A percentile compares a stretch with the other conserved stretches of the same genome.
These are phyloP conservation scores for Phytophthora pseudosyringae DNA, from an alignment of 352 stramenopile genomes.

Conservation along the genomic window DNA sequence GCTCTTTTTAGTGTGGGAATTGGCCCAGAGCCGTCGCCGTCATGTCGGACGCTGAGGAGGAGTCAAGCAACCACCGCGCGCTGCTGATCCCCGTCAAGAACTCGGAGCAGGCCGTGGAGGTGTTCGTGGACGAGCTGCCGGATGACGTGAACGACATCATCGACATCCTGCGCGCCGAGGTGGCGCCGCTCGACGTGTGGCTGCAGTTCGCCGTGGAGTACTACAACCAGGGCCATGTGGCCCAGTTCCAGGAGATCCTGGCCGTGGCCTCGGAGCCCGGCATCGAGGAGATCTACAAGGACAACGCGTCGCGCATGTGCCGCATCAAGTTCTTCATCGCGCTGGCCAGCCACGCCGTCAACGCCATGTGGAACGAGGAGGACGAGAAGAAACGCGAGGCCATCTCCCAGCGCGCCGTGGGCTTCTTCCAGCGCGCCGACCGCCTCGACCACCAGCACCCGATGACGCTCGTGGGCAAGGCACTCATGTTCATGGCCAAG, in stretches of 20 bases:
- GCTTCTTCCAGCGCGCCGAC: slow-evolving; percentile 88
- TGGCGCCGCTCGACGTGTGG: slow-evolving; percentile 92
- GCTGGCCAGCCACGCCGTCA: slow-evolving; percentile 84
- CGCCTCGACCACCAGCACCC: slow-evolving; percentile 90
- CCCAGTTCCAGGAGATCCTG: slow-evolving; percentile 89
- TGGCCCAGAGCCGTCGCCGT: slow-evolving; percentile 16
- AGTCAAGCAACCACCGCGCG: slow-evolving; percentile 57
- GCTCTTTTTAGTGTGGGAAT: slow-evolving; percentile 26
- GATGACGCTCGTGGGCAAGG: slow-evolving; percentile 92
- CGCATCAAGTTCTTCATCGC: slow-evolving; percentile 92
- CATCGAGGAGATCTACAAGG: slow-evolving; percentile 91
- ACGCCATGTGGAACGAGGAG: slow-evolving; percentile 91
- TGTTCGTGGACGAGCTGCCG: slow-evolving; percentile 90
- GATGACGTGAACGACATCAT: slow-evolving; percentile 93
- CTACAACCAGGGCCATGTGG: slow-evolving; percentile 84
- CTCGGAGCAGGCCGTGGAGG: slow-evolving; percentile 89
- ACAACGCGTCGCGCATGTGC: slow-evolving; percentile 82
- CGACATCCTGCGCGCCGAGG: slow-evolving; percentile 90
- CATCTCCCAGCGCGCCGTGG: slow-evolving; percentile 80
- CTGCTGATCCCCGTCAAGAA: slow-evolving; percentile 93
- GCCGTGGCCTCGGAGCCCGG: slow-evolving; percentile 78
- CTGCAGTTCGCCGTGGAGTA: slow-evolving; percentile 92
- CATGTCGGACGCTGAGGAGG: slow-evolving; percentile 47
- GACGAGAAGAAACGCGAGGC: slow-evolving; percentile 88
- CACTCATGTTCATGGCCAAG: slow-evolving; percentile 94